Conservation (phyloP, 2,329 filamentous ascomycete genomes). For the Phoma herbarum region DNA sequence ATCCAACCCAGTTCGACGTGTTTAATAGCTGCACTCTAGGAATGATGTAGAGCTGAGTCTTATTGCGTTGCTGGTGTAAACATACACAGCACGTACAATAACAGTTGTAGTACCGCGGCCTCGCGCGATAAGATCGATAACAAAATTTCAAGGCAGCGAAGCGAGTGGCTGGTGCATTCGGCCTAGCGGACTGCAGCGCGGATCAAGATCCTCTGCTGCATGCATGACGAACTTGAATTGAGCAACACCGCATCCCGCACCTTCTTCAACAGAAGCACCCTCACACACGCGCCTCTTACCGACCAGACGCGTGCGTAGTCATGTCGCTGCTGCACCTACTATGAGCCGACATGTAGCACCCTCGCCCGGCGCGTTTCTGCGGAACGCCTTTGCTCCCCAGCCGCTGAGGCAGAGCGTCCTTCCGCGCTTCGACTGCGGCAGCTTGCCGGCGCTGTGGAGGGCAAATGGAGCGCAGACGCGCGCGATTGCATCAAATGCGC, state of each 20-base stretch:
- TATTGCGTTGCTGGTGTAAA: too few relatives aligned
- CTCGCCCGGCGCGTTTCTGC: slow-evolving; percentile 46
- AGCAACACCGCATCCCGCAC: background rate
- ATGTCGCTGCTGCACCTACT: slow-evolving; percentile 48
- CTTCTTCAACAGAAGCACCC: slow-evolving; percentile 20
- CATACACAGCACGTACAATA: too few relatives aligned
- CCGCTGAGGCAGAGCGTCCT: slow-evolving; percentile 32
- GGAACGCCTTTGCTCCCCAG: slow-evolving; percentile 43
- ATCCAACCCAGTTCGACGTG: too few relatives aligned
- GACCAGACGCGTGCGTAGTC: slow-evolving; percentile 25
- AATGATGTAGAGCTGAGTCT: too few relatives aligned
- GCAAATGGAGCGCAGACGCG: slow-evolving; percentile 17
- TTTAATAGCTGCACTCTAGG: too few relatives aligned
- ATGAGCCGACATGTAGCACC: slow-evolving; percentile 58
- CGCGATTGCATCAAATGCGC: slow-evolving; percentile 23
- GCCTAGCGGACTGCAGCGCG: background rate
- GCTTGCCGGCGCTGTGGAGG: slow-evolving; percentile 21
- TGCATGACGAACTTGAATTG: slow-evolving; percentile 17
- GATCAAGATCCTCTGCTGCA: background rate
- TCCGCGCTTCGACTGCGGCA: slow-evolving; percentile 23
- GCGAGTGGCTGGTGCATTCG: slow-evolving; percentile 2
- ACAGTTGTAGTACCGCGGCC: too few relatives aligned
- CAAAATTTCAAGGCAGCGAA: slow-evolving; percentile 9
- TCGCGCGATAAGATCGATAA: slow-evolving; percentile 19
- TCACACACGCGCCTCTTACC: slow-evolving; percentile 1